phyloP scores from a whole-genome alignment of 2,329 filamentous ascomycete species.

The Arthrobotrys musiformis region DNA sequence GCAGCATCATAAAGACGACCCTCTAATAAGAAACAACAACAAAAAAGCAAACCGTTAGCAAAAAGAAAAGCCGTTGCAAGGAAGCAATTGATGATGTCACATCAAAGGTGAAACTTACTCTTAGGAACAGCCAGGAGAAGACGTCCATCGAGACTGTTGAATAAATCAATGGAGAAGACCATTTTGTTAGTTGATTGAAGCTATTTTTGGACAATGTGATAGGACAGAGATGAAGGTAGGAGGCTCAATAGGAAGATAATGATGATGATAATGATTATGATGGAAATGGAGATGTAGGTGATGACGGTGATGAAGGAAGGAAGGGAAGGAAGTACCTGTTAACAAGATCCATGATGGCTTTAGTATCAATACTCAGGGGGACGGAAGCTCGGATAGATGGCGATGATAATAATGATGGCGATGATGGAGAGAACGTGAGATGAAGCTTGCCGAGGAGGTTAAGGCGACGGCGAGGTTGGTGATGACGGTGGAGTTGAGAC shows the following conservation, averaged over 20 bases:
- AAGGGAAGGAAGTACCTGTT: slow-evolving; percentile 16
- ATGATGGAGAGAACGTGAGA: not conserved
- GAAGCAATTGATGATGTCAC: slow-evolving; percentile 18
- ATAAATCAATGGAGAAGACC: slow-evolving; percentile 8
- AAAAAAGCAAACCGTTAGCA: not conserved
- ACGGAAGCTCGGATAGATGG: not conserved
- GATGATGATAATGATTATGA: not conserved
- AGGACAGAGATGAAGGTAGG: not conserved
- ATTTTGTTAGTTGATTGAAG: slow-evolving; percentile 15
- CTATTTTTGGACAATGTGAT: not conserved
- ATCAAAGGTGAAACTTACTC: slow-evolving; percentile 72
- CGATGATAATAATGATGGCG: too few species aligned
- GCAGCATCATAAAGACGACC: slow-evolving; percentile 88
- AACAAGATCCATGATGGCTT: slow-evolving; percentile 35
- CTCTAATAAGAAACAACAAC: slow-evolving; percentile 69
- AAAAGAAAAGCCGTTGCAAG: slow-evolving; percentile 51
- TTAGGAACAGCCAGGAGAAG: slow-evolving; percentile 98
- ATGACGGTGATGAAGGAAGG: not conserved
- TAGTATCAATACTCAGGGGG: not conserved
- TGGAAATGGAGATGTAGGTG: not conserved
- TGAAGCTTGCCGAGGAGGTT: not conserved
- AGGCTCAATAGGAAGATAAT: not conserved
- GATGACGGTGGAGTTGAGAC: not conserved
- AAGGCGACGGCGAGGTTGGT: not conserved
- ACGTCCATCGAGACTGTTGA: slow-evolving; percentile 76